Conservation (phyloP, 345 rosid species). For the Melaleuca quinquenervia region DNA sequence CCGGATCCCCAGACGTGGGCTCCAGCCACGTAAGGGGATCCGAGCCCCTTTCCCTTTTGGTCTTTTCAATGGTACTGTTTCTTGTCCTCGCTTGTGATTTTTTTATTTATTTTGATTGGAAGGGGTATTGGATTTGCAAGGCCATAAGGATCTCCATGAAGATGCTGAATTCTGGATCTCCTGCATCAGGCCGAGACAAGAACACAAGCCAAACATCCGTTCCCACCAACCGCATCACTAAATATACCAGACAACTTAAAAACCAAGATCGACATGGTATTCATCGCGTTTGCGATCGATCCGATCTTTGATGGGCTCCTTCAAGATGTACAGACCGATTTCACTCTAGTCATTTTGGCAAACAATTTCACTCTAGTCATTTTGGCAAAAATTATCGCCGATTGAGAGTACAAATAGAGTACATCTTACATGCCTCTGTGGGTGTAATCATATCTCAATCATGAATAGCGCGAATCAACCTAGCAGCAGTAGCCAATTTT, state of each 20-base stretch:
- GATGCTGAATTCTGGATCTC: background rate
- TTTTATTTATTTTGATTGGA: background rate
- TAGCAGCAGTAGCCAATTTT: accelerated
- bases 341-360: accelerated
- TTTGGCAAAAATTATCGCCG: accelerated
- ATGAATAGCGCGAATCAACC: background rate
- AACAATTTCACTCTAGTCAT: background rate
- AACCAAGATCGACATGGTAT: background rate
- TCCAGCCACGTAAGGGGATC: too few species aligned
- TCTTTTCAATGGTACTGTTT: background rate
- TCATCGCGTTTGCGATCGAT: background rate
- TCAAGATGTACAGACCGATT: background rate
- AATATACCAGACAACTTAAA: background rate
- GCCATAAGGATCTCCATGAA: background rate
- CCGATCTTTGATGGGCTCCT: accelerated
- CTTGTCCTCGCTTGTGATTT: background rate
- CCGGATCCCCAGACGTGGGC: too few species aligned
- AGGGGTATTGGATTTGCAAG: background rate
- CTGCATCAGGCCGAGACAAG: background rate
- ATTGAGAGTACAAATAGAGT: accelerated
- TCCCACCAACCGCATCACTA: background rate
- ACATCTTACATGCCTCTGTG: accelerated
- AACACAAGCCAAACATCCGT: background rate
- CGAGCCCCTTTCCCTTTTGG: background rate
- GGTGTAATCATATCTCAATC: background rate